Conservation (phyloP, 306 rosid genomes). For the Boehmeria nivea region DNA sequence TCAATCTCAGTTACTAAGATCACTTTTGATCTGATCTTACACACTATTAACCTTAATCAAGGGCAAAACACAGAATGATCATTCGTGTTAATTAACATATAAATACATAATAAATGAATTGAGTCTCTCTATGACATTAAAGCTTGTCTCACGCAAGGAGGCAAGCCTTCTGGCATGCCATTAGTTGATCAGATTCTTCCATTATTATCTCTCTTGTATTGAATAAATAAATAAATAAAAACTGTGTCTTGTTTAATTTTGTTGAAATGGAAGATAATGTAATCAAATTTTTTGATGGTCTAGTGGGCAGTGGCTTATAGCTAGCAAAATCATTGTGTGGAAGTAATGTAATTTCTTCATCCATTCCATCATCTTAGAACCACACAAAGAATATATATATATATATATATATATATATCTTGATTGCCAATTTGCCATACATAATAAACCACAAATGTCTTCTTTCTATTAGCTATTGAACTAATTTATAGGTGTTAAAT, state of each 20-base stretch:
- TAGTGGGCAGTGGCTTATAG: conserved; percentile 3
- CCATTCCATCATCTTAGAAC: background rate
- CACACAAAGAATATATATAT: background rate
- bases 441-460: too few species aligned
- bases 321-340: background rate
- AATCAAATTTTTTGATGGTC: conserved; percentile 11
- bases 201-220: conserved; percentile 17
- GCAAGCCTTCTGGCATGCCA: conserved; percentile 55
- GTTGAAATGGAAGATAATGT: conserved; percentile 7
- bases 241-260: background rate
- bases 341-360: background rate
- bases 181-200: conserved; percentile 31
- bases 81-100: background rate
- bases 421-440: background rate
- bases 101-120: background rate
- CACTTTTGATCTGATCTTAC: too few species aligned
- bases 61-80: too few species aligned
- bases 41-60: too few species aligned
- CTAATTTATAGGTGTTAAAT: too few species aligned
- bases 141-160: conserved; percentile 54
- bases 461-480: too few species aligned
- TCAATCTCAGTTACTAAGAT: too few species aligned
- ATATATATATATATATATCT: background rate
- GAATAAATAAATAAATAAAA: background rate
- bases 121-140: conserved; percentile 29